Percentiles rank a stretch among this genome's conserved stretches.
Conservation (phyloP, 495 filamentous ascomycete species). For the Letharia columbiana region DNA sequence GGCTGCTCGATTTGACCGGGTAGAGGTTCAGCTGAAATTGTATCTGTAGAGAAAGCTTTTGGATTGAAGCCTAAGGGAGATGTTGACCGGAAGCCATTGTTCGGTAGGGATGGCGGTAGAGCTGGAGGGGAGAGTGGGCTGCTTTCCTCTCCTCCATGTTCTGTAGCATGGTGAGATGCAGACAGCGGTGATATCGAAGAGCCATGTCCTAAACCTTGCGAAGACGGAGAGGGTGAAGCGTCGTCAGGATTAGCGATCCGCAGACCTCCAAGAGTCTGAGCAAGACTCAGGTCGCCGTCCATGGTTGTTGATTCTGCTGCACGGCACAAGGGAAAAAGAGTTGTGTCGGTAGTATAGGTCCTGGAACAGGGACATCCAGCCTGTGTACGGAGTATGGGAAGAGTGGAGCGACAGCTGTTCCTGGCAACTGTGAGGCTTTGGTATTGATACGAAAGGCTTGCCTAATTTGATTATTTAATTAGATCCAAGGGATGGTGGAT, state of each 20-base stretch:
- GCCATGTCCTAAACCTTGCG: constrained; percentile 22
- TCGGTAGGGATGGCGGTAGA: constrained; percentile 13
- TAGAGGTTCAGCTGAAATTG: constrained; percentile 13
- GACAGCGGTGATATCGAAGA: constrained; percentile 22
- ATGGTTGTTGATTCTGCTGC: constrained; percentile 40
- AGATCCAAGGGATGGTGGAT: too few relatives aligned
- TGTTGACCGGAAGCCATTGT: constrained; percentile 23
- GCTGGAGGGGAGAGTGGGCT: constrained; percentile 9
- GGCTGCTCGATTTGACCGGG: constrained; percentile 16
- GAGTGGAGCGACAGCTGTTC: neutral
- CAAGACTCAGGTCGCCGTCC: constrained; percentile 89
- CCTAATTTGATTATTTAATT: neutral
- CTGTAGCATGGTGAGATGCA: constrained; percentile 8
- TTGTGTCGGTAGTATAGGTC: neutral
- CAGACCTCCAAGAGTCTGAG: constrained; percentile 85
- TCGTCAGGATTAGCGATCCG: constrained; percentile 97
- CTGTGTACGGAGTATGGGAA: neutral
- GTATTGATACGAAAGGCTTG: neutral
- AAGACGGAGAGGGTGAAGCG: constrained; percentile 51
- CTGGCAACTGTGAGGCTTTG: neutral
- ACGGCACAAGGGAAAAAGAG: neutral
- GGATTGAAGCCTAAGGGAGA: constrained; percentile 35
- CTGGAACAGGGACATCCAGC: neutral
- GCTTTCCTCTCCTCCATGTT: constrained; percentile 6
- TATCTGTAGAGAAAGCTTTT: constrained; percentile 28